Base-by-base conservation (phyloP, 2,329 filamentous ascomycete genomes). In the Neoscytalidium dimidiatum region DNA sequence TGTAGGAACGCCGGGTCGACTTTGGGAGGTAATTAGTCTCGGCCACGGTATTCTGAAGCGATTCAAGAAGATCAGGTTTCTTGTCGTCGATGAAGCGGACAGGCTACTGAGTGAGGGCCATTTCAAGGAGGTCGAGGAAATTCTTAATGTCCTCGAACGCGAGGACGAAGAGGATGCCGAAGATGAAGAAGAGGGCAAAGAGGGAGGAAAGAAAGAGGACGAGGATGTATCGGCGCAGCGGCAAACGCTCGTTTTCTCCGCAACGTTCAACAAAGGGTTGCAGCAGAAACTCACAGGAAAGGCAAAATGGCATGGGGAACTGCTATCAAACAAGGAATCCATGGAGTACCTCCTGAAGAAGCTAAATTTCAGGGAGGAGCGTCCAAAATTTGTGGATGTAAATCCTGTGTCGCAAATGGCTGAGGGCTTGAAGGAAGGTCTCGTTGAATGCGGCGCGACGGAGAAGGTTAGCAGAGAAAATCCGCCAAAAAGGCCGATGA, bases 51-150 rank as follows among this genome's bases (percentile, higher is more conserved):
- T 96, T 23, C 85, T 94, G 64, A 80, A 82, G 2, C 86, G 88
- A 2, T 88, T 99, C 71, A 89, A 89, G 73, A 79, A 85, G 57
- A 89, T 97, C 53, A 84, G 86, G 57, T 98, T 94, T 74, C 81
- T 99, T 2, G 92, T 98, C 0, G 85, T 99, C 1, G 95, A 99
- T 71, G 95, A 99, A 77, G 95, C 95, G 0, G 95, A 99, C 80
- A 86, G 95, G 61, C 83, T 99, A 19, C 84, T 99, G 67, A 95
- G 92, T 61, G 91, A 96, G 69, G 95, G 95, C 0, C 92, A 97
- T 74, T 99, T 97, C 80, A 94, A 97, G 77, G 95, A 99, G 76
- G 88, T 94, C 4, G 90, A 94, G 69, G 90, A 97, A 64, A 96
- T 99, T 23, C 79, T 99, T 17, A 88, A 88, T 64, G 88, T 92